These are phyloP conservation scores for Protomyces inundatus DNA, from an alignment of 1,139 yeast genomes.

Conservation along the genomic window DNA sequence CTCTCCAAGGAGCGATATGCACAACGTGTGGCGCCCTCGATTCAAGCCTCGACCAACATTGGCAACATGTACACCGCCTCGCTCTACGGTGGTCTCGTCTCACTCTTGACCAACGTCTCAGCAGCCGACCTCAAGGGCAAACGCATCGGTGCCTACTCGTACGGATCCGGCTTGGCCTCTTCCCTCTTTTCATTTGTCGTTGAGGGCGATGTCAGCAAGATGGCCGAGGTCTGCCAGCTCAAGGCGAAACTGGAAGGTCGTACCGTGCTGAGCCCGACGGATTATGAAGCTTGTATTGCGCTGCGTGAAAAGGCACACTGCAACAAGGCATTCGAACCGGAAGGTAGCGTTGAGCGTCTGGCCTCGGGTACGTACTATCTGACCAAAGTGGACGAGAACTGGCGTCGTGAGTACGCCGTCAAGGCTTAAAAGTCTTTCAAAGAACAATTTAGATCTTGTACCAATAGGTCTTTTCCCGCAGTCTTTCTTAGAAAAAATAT, in stretches of 20 bases:
- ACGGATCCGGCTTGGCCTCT: constrained; percentile 97
- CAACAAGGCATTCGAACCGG: constrained; percentile 71
- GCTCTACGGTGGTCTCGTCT: constrained; percentile 79
- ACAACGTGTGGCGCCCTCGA: constrained; percentile 71
- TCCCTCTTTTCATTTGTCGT: constrained; percentile 76
- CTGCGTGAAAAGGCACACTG: constrained; percentile 86
- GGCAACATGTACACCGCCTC: constrained; percentile 99
- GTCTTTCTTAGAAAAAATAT: no score
- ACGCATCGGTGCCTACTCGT: constrained; percentile 89
- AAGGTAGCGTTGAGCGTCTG: constrained; percentile 68
- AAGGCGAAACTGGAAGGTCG: constrained; percentile 67
- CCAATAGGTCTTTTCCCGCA: no score
- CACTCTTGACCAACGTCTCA: constrained; percentile 71
- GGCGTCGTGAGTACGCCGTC: constrained; percentile 43
- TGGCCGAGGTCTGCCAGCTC: constrained; percentile 62
- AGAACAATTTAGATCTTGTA: no score
- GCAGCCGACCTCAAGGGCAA: constrained; percentile 57
- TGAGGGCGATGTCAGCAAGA: constrained; percentile 70
- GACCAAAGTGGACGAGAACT: constrained; percentile 78
- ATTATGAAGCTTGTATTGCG: constrained; percentile 73
- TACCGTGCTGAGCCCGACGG: constrained; percentile 61
- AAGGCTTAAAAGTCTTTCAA: background rate
- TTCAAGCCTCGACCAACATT: constrained; percentile 87
- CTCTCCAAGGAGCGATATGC: constrained; percentile 67
- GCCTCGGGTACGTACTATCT: constrained; percentile 78